phyloP scores from a whole-genome alignment of 768 basidiomycete genomes.

The Leccinellum albellum region DNA sequence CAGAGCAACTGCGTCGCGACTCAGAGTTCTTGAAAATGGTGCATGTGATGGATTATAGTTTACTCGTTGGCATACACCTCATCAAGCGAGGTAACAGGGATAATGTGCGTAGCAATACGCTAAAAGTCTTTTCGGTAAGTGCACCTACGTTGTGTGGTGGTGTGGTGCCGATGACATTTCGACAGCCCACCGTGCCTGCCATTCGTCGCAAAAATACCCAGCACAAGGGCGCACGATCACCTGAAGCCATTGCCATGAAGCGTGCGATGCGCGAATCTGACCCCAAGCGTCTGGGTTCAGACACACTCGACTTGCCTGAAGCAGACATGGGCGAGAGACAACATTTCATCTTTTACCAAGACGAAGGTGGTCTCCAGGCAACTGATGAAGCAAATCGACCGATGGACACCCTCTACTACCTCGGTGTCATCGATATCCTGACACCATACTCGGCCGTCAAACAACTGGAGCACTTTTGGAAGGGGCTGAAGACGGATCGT shows the following conservation, averaged over 20 bases:
- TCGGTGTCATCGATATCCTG: constrained; percentile 95
- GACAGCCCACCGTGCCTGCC: constrained; percentile 66
- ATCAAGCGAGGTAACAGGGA: constrained; percentile 89
- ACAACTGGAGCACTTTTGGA: constrained; percentile 87
- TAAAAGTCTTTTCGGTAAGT: constrained; percentile 88
- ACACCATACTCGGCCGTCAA: constrained; percentile 83
- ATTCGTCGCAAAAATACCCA: constrained; percentile 60
- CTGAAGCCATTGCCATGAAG: constrained; percentile 81
- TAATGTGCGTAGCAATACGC: constrained; percentile 83
- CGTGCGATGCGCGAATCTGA: constrained; percentile 83
- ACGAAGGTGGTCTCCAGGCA: constrained; percentile 89
- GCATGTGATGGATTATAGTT: constrained; percentile 93
- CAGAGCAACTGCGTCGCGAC: constrained; percentile 88
- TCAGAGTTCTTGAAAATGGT: constrained; percentile 78
- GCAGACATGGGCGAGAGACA: constrained; percentile 53
- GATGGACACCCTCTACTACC: constrained; percentile 81
- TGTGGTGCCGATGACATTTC: constrained; percentile 1
- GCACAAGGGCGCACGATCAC: constrained; percentile 51
- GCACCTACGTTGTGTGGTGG: neutral
- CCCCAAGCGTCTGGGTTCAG: constrained; percentile 60
- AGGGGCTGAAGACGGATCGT: constrained; percentile 80
- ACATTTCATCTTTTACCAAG: constrained; percentile 92
- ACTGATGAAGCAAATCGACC: constrained; percentile 80
- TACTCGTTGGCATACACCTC: constrained; percentile 92
- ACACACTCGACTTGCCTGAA: constrained; percentile 55